Conservation (phyloP, 179 eudicot species). For the Silene coronaria region DNA sequence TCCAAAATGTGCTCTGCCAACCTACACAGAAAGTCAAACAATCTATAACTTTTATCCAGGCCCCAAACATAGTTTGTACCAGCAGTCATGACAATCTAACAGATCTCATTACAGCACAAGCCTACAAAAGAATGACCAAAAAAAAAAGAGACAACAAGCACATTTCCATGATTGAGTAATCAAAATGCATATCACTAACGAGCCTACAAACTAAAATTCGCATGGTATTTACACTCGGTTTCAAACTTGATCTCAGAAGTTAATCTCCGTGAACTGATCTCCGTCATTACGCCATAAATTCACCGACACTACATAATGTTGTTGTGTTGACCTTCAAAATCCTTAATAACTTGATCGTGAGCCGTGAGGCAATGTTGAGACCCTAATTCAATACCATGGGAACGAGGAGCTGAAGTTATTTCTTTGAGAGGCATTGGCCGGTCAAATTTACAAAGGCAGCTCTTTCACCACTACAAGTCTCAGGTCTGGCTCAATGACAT, state of each 20-base stretch:
- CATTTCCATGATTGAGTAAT: background rate
- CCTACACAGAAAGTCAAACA: slow-evolving; percentile 39
- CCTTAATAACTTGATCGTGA: background rate
- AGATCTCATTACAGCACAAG: background rate
- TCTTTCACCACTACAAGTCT: background rate
- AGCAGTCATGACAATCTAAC: background rate
- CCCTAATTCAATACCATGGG: no score
- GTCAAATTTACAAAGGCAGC: background rate
- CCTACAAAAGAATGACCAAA: background rate
- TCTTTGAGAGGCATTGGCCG: background rate
- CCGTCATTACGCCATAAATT: background rate
- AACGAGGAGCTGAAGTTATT: background rate
- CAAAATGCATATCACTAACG: background rate
- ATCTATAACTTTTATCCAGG: background rate
- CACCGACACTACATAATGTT: background rate
- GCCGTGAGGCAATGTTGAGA: background rate
- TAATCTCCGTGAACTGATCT: background rate
- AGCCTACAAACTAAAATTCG: background rate
- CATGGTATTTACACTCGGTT: background rate
- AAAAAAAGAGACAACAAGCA: background rate
- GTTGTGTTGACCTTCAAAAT: background rate
- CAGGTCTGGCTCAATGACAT: background rate
- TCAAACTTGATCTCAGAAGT: background rate
- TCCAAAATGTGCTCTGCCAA: slow-evolving; percentile 91
- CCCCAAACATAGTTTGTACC: background rate